Evolutionary conservation across 2,329 filamentous ascomycete genomes (phyloP).

Genomic region (Colletotrichum caudatum): DNA sequence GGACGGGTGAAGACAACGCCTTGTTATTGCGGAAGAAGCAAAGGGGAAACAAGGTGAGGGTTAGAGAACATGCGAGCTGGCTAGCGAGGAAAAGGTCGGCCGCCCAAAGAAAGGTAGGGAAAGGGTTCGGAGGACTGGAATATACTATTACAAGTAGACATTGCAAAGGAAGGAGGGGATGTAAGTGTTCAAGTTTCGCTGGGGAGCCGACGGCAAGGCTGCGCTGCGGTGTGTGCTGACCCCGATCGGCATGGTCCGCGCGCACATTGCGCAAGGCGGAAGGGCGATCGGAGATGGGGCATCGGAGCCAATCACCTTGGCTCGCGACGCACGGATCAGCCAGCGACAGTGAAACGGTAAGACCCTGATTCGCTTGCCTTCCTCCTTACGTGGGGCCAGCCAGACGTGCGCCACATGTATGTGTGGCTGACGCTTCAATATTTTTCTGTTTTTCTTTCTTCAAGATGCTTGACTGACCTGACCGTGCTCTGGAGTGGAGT

Average conservation of each 20-base stretch:
- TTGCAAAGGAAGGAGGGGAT: conserved; percentile 20
- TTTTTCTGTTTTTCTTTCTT: conserved; percentile 5
- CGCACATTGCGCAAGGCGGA: conserved; percentile 18
- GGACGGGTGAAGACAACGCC: background rate
- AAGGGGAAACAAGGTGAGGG: background rate
- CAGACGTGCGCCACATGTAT: conserved; percentile 14
- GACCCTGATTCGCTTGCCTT: conserved; percentile 11
- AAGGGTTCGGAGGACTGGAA: background rate
- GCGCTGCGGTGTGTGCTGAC: conserved; percentile 25
- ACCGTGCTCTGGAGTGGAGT: background rate
- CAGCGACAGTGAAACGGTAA: background rate
- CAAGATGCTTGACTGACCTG: background rate
- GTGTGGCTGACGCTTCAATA: conserved; percentile 23
- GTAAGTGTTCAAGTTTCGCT: conserved; percentile 29
- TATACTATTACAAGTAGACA: conserved; percentile 28
- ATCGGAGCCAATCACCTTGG: conserved; percentile 19
- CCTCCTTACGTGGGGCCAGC: background rate
- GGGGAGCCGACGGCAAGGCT: conserved; percentile 24
- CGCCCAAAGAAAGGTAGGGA: conserved; percentile 1
- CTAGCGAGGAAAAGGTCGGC: conserved; percentile 1
- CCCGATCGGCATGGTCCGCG: conserved; percentile 28
- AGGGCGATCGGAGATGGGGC: conserved; percentile 16
- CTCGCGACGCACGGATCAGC: background rate
- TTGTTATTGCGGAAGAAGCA: background rate
- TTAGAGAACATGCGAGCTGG: background rate